Evolutionary conservation across 306 rosid species (phyloP).

Genomic region (Dalbergia oliveri): DNA sequence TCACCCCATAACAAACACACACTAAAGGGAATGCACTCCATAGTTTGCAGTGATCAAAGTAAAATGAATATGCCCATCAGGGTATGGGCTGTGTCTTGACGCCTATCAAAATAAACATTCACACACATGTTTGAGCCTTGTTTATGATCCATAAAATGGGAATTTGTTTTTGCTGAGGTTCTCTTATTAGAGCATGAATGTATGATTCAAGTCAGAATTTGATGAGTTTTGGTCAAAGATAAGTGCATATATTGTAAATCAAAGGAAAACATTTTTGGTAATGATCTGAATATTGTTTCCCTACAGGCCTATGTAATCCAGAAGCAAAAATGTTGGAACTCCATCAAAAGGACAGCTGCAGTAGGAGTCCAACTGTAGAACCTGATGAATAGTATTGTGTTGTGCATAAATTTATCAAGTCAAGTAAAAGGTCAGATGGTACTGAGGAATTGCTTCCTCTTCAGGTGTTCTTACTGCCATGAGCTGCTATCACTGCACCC

Average conservation of each 20-base stretch:
- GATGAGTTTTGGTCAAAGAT: conserved; percentile 22
- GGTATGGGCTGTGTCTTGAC: not conserved
- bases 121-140: conserved; percentile 14
- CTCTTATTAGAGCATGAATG: not conserved
- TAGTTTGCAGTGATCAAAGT: conserved; percentile 8
- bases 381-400: conserved; percentile 62
- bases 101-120: conserved; percentile 1
- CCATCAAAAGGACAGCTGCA: conserved; percentile 79
- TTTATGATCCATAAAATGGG: conserved; percentile 14
- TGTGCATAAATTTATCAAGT: not conserved
- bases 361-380: conserved; percentile 71
- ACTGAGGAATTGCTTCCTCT: conserved; percentile 38
- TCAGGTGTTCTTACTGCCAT: conserved; percentile 16
- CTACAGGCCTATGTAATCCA: conserved; percentile 89
- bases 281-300: conserved; percentile 37
- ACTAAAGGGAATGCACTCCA: not conserved
- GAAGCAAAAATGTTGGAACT: conserved; percentile 87
- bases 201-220: conserved; percentile 18
- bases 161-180: not conserved
- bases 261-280: conserved; percentile 9
- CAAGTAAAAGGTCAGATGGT: conserved; percentile 47
- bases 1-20: too few species aligned
- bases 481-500: conserved; percentile 21
- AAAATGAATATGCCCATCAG: not conserved
- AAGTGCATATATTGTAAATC: conserved; percentile 1